Base-by-base conservation (phyloP, 2,329 filamentous ascomycete genomes). In the Fusarium virguliforme region DNA sequence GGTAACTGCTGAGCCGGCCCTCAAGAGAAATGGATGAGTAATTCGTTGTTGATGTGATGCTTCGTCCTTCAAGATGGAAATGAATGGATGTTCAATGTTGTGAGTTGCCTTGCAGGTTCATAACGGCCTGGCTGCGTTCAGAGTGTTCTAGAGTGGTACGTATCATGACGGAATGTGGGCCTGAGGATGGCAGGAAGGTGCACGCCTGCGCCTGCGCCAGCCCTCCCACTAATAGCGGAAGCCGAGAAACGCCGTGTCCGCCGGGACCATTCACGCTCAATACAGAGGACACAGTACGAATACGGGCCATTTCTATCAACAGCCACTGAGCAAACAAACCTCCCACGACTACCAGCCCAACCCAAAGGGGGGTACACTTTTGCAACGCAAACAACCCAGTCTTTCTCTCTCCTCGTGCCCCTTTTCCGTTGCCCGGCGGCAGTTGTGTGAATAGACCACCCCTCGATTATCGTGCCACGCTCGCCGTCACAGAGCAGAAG, bases 181-280 rank as follows among this genome's bases (percentile, higher is more conserved):
- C 65, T 67, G 51, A 48, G 18, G 18, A 18, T 18, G 18, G 18
- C 18, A 18, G 18, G 18, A 18, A 18, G 24, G 22, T 57, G 50
- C 40, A 50, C 22, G 43, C 26, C 26, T 30, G 43, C 26, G 5
- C 43, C 43, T 48, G 26, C 43, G 24, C 43, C 46, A 15, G 26
- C 28, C 26, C 43, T 30, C 26, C 32, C 26, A 38, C 12, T 38
- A 34, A 9, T 30, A 34, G 68, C 64, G 66, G 70, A 70, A 65
- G 54, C 28, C 41, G 63, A 72, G 71, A 75, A 75, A 72, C 60
- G 61, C 72, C 72, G 70, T 57, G 60, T 50, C 61, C 70, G 65
- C 65, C 62, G 62, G 37, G 24, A 32, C 46, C 41, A 59, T 51
- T 46, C 53, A 35, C 26, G 40, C 56, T 24, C 50, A 46, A n/a